Evolutionary conservation across 176 grass and related monocot genomes (phyloP).

Genomic region (Musa acuminata): DNA sequence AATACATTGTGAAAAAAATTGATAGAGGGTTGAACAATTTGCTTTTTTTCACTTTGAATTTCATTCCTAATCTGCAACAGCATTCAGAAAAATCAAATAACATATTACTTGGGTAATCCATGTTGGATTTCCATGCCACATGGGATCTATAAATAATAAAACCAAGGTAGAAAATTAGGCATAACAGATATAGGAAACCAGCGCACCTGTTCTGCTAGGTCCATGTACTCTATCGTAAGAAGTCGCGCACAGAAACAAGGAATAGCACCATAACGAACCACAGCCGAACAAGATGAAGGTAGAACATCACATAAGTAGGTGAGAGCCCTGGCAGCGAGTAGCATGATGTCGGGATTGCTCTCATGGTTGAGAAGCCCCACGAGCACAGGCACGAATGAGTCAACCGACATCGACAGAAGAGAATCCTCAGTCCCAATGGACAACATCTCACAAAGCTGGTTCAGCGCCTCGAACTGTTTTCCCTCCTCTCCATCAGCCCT

Average conservation of each 20-base stretch:
- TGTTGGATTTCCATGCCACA: too few relatives aligned
- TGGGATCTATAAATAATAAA: background rate
- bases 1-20: too few relatives aligned
- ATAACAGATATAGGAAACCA: background rate
- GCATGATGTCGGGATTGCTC: constrained; percentile 80
- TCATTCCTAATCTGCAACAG: too few relatives aligned
- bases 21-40: too few relatives aligned
- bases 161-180: background rate
- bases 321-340: constrained; percentile 65
- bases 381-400: constrained; percentile 70
- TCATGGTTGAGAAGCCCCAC: constrained; percentile 70
- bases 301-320: constrained; percentile 67
- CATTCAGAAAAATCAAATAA: too few relatives aligned
- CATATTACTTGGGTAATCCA: too few relatives aligned
- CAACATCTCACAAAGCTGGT: constrained; percentile 67
- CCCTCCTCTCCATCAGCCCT: constrained; percentile 69
- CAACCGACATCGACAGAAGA: constrained; percentile 45
- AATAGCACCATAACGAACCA: constrained; percentile 76
- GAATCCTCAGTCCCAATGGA: constrained; percentile 79
- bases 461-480: constrained; percentile 52
- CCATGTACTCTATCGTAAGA: constrained; percentile 90
- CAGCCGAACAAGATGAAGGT: constrained; percentile 64
- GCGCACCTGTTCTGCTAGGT: constrained; percentile 74
- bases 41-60: too few relatives aligned
- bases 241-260: constrained; percentile 79